Percentiles rank a stretch among this genome's conserved stretches.
These are phyloP conservation scores for Ochromonas danica DNA, from an alignment of 108 stramenopile species.

Conservation along the genomic window DNA sequence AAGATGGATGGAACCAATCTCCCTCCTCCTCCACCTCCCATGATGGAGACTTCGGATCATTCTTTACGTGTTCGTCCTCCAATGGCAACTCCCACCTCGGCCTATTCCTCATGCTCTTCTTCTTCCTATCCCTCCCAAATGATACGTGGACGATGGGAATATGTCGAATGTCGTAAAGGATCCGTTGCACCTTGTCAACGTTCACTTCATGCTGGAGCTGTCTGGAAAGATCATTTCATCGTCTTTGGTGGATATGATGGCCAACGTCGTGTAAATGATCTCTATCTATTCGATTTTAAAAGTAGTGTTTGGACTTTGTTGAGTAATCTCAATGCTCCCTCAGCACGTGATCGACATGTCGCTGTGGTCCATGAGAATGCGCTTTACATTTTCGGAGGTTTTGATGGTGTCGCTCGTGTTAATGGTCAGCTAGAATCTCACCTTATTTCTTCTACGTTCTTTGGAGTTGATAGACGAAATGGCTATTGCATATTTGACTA, in stretches of 20 bases:
- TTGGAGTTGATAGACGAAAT: background rate
- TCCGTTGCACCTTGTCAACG: slow-evolving; percentile 38
- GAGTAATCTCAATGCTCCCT: slow-evolving; percentile 59
- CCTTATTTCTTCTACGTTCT: too few relatives aligned
- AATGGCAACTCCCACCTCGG: too few relatives aligned
- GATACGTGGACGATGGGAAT: too few relatives aligned
- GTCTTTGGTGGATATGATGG: slow-evolving; percentile 73
- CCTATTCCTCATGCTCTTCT: too few relatives aligned
- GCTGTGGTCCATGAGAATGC: slow-evolving; percentile 76
- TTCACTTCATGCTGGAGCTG: slow-evolving; percentile 33
- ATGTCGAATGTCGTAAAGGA: too few relatives aligned
- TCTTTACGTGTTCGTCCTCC: too few relatives aligned
- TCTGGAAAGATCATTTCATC: slow-evolving; percentile 19
- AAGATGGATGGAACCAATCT: too few relatives aligned
- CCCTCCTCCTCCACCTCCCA: too few relatives aligned
- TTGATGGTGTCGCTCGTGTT: slow-evolving; percentile 68
- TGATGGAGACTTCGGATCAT: too few relatives aligned
- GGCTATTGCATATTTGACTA: background rate
- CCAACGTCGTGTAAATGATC: slow-evolving; percentile 75
- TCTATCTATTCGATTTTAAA: slow-evolving; percentile 80
- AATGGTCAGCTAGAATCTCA: background rate
- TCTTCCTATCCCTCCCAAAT: too few relatives aligned
- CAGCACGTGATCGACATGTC: slow-evolving; percentile 87
- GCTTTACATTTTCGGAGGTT: slow-evolving; percentile 84
- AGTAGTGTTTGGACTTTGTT: slow-evolving; percentile 74